Conservation (phyloP, 441 rosid genomes). For the Jatropha multifida region DNA sequence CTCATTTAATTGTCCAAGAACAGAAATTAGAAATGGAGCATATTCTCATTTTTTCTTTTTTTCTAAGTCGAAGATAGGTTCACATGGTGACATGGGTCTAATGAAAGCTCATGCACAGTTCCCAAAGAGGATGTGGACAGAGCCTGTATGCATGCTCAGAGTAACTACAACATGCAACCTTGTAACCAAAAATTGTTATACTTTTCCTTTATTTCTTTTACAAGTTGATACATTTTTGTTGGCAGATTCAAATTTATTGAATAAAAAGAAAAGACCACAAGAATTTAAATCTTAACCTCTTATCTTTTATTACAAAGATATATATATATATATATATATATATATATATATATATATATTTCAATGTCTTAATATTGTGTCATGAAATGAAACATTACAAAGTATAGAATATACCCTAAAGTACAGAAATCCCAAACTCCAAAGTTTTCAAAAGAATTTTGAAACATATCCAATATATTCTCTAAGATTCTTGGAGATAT, state of each 20-base stretch:
- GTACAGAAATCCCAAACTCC: conserved; percentile 7
- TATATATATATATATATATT: background rate
- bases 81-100: conserved; percentile 39
- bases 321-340: no score
- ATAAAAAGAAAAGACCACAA: no score
- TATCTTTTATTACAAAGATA: no score
- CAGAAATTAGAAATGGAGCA: conserved; percentile 15
- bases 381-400: background rate
- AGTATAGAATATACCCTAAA: background rate
- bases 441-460: conserved; percentile 21
- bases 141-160: background rate
- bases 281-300: no score
- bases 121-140: conserved; percentile 36
- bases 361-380: background rate
- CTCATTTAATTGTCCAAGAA: conserved; percentile 1
- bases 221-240: no score
- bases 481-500: conserved; percentile 41
- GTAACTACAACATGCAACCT: conserved; percentile 21
- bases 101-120: conserved; percentile 30
- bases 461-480: conserved; percentile 31
- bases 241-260: no score
- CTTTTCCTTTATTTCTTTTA: background rate
- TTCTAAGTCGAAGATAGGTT: conserved; percentile 18
- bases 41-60: conserved; percentile 20
- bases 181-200: conserved; percentile 4